Evolutionary conservation across 2,329 filamentous ascomycete genomes (phyloP), one percentile per base, ranked within the genome.

Genomic region (Alternaria ventricosa): DNA sequence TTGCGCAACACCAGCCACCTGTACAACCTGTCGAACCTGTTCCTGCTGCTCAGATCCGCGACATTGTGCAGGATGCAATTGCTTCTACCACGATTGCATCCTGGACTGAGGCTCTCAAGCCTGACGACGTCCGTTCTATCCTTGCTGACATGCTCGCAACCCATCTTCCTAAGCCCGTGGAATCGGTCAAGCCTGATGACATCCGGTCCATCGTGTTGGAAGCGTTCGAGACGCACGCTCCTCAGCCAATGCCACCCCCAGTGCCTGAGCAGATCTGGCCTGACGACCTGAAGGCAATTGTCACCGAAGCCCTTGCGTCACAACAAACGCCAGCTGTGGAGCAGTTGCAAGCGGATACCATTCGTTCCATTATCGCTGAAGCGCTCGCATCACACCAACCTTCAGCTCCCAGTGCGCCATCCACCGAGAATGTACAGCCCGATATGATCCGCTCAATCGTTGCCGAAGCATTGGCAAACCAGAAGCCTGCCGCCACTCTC

Each of bases 11-110:
- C 47, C 78, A 84, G 59, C 63, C 69, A 53, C 51, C 58, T 25
- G 56, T 63, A 44, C 65, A 67, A 46, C 53, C 71, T 55, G 68
- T 70, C 20, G 73, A 78, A 62, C 71, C 71, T 56, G 71, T 78
- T 57, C 71, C 70, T 70, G 81, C 94, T 71, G 93, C 97, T 60
- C 92, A 96, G 77, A 93, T 98, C 70, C 84, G 83, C 64, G 74
- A 75, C 20, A 83, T 83, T 41, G 79, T 86, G 4, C 79, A 93
- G n/a, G 88, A 92, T 71, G 91, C 90, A 1, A 81, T 97, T 30
- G 78, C 81, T 27, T 77, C 82, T 36, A 82, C 80, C 55, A 75
- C 84, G 54, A 57, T 77, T 64, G 27, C 47, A 33, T 41, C 36
- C 63, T 65, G 23, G 69, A 69, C 60, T 36, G 72, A 74, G 28